Evolutionary conservation across 179 eudicot species (phyloP), one percentile per base, ranked within the genome.

Genomic region (Silene coronaria): DNA sequence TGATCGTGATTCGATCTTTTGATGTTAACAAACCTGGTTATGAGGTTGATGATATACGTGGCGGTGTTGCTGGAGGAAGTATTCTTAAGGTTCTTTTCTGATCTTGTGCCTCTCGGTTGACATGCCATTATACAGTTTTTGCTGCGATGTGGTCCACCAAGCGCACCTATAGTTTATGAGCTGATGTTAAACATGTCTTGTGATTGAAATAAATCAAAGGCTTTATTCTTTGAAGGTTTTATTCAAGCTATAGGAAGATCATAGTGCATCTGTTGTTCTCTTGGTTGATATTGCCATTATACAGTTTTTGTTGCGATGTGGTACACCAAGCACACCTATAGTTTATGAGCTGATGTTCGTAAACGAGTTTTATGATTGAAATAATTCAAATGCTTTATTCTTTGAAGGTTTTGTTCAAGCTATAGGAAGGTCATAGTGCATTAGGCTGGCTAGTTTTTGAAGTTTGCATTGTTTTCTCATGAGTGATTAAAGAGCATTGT

Each of bases 61-160:
- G 98, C 67, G 98, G 98, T 75, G 98, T 94, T 79, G 98, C 98
- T 76, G 98, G 98, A 82, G 98, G 96, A 77, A 91, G 97, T 79
- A 93, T 93, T 72, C 88, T 93, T 32, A 87, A 90, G 91, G 96
- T 90, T 80, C 59, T 74, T 59, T 77, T 79, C 79, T 73, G 34
- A 36, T 67, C 61, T 45, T 66, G 61, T 27, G 0, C 5, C 42
- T 13, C 38, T 51, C 19, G 72, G 23, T n/a, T n/a, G n/a, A n/a
- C n/a, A n/a, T 67, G 51, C 26, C 51, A n/a, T 36, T 22, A 38
- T 53, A 53, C 7, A 67, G 10, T 67, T n/a, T 23, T 46, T 36
- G 24, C 42, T 67, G 28, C 17, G 16, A 22, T 34, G 17, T 30
- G 34, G 2, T 23, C 36, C 16, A 53, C 2, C 4, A 53, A 14